Percentiles rank a stretch among this genome's conserved stretches.
Evolutionary conservation across 441 rosid species (phyloP).

Genomic region (Erysimum pusillum): DNA sequence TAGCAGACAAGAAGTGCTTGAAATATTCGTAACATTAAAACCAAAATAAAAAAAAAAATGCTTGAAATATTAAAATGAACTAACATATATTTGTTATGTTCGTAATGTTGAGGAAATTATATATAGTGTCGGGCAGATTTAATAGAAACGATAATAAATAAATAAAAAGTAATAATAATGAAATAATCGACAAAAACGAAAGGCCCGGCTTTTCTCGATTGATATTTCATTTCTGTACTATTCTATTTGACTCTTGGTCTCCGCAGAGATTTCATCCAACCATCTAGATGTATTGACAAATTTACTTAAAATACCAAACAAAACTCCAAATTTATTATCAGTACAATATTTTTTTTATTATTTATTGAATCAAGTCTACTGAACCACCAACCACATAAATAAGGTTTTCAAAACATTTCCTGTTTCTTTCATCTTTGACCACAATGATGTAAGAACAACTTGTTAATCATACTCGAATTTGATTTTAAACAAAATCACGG

Average conservation of each 20-base stretch:
- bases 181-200: slow-evolving; percentile 13
- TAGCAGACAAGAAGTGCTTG: slow-evolving; percentile 26
- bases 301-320: background rate
- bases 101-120: background rate
- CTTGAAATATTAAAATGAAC: too few species aligned
- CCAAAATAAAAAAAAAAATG: too few species aligned
- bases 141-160: too few species aligned
- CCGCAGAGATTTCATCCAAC: slow-evolving; percentile 35
- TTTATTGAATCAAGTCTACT: background rate
- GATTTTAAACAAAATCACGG: slow-evolving; percentile 38
- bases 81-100: too few species aligned
- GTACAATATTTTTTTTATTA: background rate
- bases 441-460: slow-evolving; percentile 29
- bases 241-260: slow-evolving; percentile 41
- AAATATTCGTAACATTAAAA: too few species aligned
- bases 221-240: background rate
- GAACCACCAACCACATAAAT: slow-evolving; percentile 40
- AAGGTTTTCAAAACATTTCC: slow-evolving; percentile 7
- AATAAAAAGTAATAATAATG: too few species aligned
- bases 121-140: too few species aligned
- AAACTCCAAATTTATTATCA: background rate
- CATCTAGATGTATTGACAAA: slow-evolving; percentile 16
- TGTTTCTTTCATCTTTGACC: slow-evolving; percentile 39
- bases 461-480: slow-evolving; percentile 33
- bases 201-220: background rate